These are phyloP conservation scores for Erodium maritimum DNA, from an alignment of 345 rosid genomes.

Conservation along the genomic window DNA sequence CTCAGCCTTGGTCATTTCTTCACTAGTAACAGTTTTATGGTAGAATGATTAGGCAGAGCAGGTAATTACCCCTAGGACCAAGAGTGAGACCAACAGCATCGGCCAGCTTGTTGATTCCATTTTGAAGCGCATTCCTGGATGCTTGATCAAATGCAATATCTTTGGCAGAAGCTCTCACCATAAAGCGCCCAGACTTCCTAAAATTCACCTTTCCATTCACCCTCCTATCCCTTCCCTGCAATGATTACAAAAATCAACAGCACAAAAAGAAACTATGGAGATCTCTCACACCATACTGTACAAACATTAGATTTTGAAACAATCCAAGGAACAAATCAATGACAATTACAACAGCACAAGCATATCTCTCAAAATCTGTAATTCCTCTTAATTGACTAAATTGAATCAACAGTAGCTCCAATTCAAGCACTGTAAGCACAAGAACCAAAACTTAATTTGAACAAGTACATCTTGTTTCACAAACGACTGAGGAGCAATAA, in stretches of 20 bases:
- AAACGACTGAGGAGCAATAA: too few relatives aligned
- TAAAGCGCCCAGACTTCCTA: constrained; percentile 38
- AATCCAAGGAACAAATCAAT: too few relatives aligned
- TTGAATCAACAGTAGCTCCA: too few relatives aligned
- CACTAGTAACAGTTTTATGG: not conserved
- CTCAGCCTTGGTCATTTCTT: not conserved
- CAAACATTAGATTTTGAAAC: too few relatives aligned
- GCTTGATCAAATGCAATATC: constrained; percentile 83
- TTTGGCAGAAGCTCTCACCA: constrained; percentile 68
- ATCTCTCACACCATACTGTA: not conserved
- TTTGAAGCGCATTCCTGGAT: constrained; percentile 73
- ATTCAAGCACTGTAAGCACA: too few relatives aligned
- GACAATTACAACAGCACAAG: too few relatives aligned
- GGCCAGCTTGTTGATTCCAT: constrained; percentile 90
- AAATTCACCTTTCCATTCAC: constrained; percentile 45
- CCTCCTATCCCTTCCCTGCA: constrained; percentile 42
- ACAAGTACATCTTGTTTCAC: too few relatives aligned
- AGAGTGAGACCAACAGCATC: constrained; percentile 91
- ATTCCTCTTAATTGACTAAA: too few relatives aligned
- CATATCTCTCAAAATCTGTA: too few relatives aligned
- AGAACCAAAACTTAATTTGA: too few relatives aligned
- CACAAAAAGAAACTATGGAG: not conserved
- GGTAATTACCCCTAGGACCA: constrained; percentile 78
- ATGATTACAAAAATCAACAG: not conserved
- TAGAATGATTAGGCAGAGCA: not conserved